Base-by-base conservation (phyloP, 179 eudicot genomes). In the Beta corolliflora region DNA sequence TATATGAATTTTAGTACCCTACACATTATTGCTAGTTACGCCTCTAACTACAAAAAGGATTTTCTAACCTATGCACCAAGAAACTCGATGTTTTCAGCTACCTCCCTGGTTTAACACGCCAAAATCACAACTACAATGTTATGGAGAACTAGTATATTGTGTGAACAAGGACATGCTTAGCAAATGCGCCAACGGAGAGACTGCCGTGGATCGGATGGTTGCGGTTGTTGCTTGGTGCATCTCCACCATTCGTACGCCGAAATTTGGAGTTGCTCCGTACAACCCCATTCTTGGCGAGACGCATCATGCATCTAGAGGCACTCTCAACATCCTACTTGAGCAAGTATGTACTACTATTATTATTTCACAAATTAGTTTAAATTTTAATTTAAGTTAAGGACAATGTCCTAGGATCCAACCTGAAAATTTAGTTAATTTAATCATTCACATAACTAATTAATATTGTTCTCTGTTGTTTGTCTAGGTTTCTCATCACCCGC, bases 211-310 rank as follows among this genome's bases (percentile, higher is more conserved):
- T 16, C 83, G 98, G 65, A 89, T 94, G 83, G 18, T 61, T 14
- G 46, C 87, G 0, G 93, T 93, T 8, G 87, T 93, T 68, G 97
- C 88, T 0, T 94, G 98, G 98, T 84, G 81, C 81, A 80, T 94
- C n/a, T 93, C 96, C 16, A 91, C 91, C 5, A 0, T 83, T 0
- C 89, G 98, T 16, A 91, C 93, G 41, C 73, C 89, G 50, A 64
- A 68, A 75, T 94, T 94, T 68, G 98, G 97, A 1, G 89, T 89
- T 16, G 92, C 88, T 44, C 98, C 98, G 14, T 94, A 88, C 65
- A 94, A 94, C 77, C 97, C 98, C 52, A 63, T 89, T 64, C 97
- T 93, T 75, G 97, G 98, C n/a, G 97, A 94, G 77, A 93, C 97
- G 77, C 97, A 94, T 80, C 97, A 89, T 83, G 92, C 87, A 74